Evolutionary conservation across 768 basidiomycete genomes (phyloP).

Genomic region (Suillus placidus): DNA sequence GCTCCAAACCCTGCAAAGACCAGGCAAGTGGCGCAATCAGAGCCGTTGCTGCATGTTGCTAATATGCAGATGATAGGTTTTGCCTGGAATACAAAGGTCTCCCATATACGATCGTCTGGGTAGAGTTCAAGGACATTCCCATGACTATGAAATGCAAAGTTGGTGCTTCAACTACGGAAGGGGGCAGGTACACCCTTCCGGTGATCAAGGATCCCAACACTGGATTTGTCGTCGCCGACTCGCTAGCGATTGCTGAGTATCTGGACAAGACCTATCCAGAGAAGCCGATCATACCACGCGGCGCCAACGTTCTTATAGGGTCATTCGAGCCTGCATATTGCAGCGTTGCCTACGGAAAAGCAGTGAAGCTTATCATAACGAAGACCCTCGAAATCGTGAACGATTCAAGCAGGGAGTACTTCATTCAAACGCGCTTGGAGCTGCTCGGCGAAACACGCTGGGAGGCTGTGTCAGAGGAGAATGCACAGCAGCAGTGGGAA

Average conservation of each 20-base stretch:
- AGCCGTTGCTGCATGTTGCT: neutral
- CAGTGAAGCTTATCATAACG: neutral
- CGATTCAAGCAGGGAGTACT: constrained; percentile 9
- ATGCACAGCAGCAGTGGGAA: neutral
- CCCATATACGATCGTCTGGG: constrained; percentile 49
- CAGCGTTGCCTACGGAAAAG: constrained; percentile 4
- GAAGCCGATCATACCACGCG: constrained; percentile 8
- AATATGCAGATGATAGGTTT: constrained; percentile 18
- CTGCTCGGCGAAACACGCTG: neutral
- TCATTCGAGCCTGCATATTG: constrained; percentile 5
- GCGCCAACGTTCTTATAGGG: constrained; percentile 1
- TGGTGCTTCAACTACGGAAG: constrained; percentile 26
- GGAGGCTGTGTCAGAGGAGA: neutral
- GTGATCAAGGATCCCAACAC: constrained; percentile 16
- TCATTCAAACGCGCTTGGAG: constrained; percentile 4
- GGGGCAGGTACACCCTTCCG: constrained; percentile 12
- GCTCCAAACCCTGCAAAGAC: constrained; percentile 39
- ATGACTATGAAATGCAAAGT: constrained; percentile 35
- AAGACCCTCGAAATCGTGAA: constrained; percentile 6
- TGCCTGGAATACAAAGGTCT: constrained; percentile 39
- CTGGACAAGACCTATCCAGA: constrained; percentile 12
- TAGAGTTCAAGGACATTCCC: constrained; percentile 53
- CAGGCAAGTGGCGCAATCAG: constrained; percentile 22
- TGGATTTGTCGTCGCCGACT: constrained; percentile 9
- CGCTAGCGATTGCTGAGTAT: constrained; percentile 15